These are phyloP conservation scores for Verticillium klebahnii DNA, from an alignment of 2,329 filamentous ascomycete genomes.

Conservation along the genomic window DNA sequence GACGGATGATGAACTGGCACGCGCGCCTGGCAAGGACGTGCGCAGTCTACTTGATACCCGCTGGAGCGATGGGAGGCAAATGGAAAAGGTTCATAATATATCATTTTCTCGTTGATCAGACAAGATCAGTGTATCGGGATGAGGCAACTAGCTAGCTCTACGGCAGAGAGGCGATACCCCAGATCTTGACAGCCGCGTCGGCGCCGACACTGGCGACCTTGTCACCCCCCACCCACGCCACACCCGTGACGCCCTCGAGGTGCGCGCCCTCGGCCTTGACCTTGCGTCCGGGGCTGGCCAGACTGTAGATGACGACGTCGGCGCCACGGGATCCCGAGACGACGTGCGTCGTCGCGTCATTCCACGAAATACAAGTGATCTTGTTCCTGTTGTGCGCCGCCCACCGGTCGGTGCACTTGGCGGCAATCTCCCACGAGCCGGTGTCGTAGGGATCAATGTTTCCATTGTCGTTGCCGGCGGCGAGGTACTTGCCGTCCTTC, in stretches of 20 bases:
- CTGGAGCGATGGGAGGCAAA: not conserved
- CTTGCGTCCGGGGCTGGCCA: conserved; percentile 76
- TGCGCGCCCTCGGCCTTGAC: conserved; percentile 85
- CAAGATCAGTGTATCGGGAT: not conserved
- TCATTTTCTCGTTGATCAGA: not conserved
- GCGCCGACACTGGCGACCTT: conserved; percentile 77
- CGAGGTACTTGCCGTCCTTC: conserved; percentile 68
- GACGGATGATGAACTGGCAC: not conserved
- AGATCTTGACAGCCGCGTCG: conserved; percentile 89
- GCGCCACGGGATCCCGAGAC: conserved; percentile 86
- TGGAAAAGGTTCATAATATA: not conserved
- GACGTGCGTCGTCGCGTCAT: conserved; percentile 68
- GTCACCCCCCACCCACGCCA: conserved; percentile 69
- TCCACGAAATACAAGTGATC: conserved; percentile 66
- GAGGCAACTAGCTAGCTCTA: conserved; percentile 18
- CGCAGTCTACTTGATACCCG: not conserved
- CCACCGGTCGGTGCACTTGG: conserved; percentile 55
- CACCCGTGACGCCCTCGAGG: conserved; percentile 90
- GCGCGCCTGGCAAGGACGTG: not conserved
- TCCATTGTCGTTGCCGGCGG: conserved; percentile 76
- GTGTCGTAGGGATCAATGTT: conserved; percentile 82
- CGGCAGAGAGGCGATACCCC: conserved; percentile 60
- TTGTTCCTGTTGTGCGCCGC: conserved; percentile 53
- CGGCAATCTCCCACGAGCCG: conserved; percentile 63
- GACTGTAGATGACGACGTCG: conserved; percentile 87